A percentile compares a stretch with the other conserved stretches of the same genome.
Conservation (phyloP, 352 stramenopile genomes). For the Elongisporangium anandrum region DNA sequence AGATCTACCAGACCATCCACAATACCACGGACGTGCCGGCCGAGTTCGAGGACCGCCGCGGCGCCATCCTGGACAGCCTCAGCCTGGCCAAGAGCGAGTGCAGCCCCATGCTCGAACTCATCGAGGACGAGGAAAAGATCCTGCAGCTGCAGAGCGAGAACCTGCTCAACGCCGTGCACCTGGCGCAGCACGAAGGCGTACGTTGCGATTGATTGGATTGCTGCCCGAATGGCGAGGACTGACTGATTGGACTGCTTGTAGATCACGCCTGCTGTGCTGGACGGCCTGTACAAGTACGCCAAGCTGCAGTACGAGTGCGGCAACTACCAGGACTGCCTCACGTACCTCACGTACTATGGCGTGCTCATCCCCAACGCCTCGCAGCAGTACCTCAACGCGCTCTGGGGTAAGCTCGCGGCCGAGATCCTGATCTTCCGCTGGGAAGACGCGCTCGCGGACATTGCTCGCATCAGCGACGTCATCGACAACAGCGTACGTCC, state of each 20-base stretch:
- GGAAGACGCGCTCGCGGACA: conserved; percentile 93
- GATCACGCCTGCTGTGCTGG: conserved; percentile 88
- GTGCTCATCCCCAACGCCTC: conserved; percentile 84
- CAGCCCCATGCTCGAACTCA: conserved; percentile 71
- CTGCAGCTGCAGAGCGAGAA: conserved; percentile 82
- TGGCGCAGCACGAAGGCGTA: conserved; percentile 83
- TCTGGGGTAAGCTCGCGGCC: conserved; percentile 96
- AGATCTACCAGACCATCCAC: conserved; percentile 93
- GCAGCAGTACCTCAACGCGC: conserved; percentile 84
- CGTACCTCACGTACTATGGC: conserved; percentile 89
- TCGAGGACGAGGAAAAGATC: conserved; percentile 86
- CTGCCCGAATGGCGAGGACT: neutral
- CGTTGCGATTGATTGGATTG: conserved; percentile 6
- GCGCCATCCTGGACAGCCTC: conserved; percentile 69
- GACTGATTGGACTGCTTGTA: conserved; percentile 11
- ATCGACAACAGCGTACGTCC: conserved; percentile 90
- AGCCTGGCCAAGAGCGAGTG: conserved; percentile 76
- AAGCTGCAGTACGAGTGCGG: conserved; percentile 97
- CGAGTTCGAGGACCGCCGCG: conserved; percentile 80
- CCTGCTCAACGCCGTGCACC: conserved; percentile 67
- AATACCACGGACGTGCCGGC: conserved; percentile 64
- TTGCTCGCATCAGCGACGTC: conserved; percentile 91
- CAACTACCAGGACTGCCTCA: conserved; percentile 92
- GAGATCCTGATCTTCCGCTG: conserved; percentile 97
- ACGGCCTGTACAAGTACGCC: conserved; percentile 92